Evolutionary conservation across 2,329 filamentous ascomycete genomes (phyloP), one percentile per base, ranked within the genome.

Genomic region (Ascochyta pisi): DNA sequence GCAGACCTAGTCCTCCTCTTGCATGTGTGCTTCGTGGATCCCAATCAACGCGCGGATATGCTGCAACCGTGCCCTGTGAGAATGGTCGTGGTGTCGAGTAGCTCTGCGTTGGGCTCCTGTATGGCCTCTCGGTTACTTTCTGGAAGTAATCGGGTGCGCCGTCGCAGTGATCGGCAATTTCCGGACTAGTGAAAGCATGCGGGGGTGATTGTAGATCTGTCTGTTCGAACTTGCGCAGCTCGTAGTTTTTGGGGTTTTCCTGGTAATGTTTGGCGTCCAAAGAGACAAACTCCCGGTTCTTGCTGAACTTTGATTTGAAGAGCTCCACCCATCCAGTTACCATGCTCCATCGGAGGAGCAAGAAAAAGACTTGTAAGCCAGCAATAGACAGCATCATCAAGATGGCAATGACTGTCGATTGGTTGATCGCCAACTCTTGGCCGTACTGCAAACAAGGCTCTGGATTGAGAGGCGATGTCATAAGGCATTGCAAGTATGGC

Each of bases 281-380:
- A 35, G 91, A 96, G 61, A 96, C 90, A 67, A 97, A 98, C 74
- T 98, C 94, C 66, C 86, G 85, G 71, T 89, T 86, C 56, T 78
- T 76, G 63, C 77, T 80, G 57, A 78, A 71, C 49, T 80, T 78
- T 33, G 71, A 74, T 22, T 78, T 76, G 57, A 86, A 77, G 44
- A 93, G 77, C 24, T 96, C 87, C 38, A 81, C 64, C 95, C 95
- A 99, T 60, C 90, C 95, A 3, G 82, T 84, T 51, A 96, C 81
- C 88, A 98, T 96, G n/a, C 90, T 89, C 74, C 85, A 87, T 48
- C 93, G 89, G 34, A 90, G 89, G 29, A 97, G 85, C 55, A 98
- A 85, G 50, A 96, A 76, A 54, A 96, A 83, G 45, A 90, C 86
- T 87, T 94, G 96, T 43, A 98, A 79, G 7, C 94, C 94, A 62